phyloP scores from a whole-genome alignment of 2,329 filamentous ascomycete genomes.

The Nemania sp. region DNA sequence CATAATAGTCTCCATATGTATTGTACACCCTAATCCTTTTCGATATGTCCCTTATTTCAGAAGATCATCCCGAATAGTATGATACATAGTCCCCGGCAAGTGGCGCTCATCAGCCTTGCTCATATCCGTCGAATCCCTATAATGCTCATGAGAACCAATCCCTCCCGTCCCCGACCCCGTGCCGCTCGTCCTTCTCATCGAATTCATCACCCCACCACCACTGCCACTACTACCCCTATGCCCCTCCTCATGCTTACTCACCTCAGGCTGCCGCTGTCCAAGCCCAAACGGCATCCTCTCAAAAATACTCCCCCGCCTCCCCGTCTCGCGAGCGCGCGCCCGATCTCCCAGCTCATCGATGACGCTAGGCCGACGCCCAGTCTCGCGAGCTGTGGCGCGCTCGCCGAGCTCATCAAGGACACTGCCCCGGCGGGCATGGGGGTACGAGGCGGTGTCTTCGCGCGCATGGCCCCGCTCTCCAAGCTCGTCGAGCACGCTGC shows the following conservation, averaged over 20 bases:
- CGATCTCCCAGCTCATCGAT: slow-evolving; percentile 10
- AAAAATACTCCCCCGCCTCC: not conserved
- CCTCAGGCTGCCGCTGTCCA: not conserved
- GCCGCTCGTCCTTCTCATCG: slow-evolving; percentile 12
- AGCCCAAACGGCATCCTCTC: not conserved
- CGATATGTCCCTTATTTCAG: slow-evolving; percentile 13
- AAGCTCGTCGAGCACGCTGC: slow-evolving; percentile 23
- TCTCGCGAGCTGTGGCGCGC: not conserved
- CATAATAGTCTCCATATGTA: not conserved
- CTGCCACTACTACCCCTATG: not conserved
- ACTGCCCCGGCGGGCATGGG: not conserved
- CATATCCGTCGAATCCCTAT: slow-evolving; percentile 27
- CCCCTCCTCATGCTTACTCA: not conserved
- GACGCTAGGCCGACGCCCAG: not conserved
- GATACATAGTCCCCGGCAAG: slow-evolving; percentile 28
- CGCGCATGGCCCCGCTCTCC: not conserved
- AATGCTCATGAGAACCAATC: not conserved
- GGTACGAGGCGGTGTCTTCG: not conserved
- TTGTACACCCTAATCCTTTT: not conserved
- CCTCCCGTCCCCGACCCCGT: too few relatives aligned
- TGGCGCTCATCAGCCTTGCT: slow-evolving; percentile 18
- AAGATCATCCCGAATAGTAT: slow-evolving; percentile 27
- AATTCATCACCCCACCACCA: slow-evolving; percentile 8
- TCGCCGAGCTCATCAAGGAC: slow-evolving; percentile 11
- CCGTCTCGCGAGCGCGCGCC: not conserved